Evolutionary conservation across 768 basidiomycete genomes (phyloP).

Genomic region (Collybiopsis luxurians): DNA sequence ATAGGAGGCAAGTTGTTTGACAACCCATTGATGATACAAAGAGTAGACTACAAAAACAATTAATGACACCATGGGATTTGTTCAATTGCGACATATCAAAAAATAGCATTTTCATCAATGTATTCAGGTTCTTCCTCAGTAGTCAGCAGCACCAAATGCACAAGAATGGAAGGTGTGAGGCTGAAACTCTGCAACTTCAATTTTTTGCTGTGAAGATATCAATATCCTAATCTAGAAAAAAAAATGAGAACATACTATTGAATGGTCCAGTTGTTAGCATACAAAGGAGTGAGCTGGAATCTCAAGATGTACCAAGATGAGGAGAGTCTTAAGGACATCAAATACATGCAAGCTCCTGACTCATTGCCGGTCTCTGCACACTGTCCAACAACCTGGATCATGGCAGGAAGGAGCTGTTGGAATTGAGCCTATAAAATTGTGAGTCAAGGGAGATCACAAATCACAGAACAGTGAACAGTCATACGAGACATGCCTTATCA

Average conservation of each 20-base stretch:
- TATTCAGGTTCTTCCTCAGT: slow-evolving; percentile 94
- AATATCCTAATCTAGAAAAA: slow-evolving; percentile 10
- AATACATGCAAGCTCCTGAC: too few relatives aligned
- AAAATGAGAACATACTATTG: slow-evolving; percentile 71
- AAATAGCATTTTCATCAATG: slow-evolving; percentile 89
- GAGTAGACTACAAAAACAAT: slow-evolving; percentile 63
- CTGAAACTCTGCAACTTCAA: slow-evolving; percentile 86
- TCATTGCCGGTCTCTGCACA: too few relatives aligned
- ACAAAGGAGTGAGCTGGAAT: slow-evolving; percentile 47
- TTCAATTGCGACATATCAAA: slow-evolving; percentile 37
- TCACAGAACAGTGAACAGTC: too few relatives aligned
- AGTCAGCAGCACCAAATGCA: slow-evolving; percentile 91
- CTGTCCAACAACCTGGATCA: too few relatives aligned
- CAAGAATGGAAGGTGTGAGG: slow-evolving; percentile 81
- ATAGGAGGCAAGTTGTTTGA: slow-evolving; percentile 89
- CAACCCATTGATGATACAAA: slow-evolving; percentile 91
- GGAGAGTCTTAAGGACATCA: slow-evolving; percentile 83
- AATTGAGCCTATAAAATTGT: too few relatives aligned
- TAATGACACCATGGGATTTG: background rate
- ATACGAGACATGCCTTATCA: too few relatives aligned
- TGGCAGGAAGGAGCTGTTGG: too few relatives aligned
- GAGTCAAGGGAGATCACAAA: too few relatives aligned
- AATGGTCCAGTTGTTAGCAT: slow-evolving; percentile 94
- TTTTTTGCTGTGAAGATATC: slow-evolving; percentile 99
- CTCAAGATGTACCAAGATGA: slow-evolving; percentile 69